Evolutionary conservation across 495 filamentous ascomycete species (phyloP).

Genomic region (Apodospora peruviana): DNA sequence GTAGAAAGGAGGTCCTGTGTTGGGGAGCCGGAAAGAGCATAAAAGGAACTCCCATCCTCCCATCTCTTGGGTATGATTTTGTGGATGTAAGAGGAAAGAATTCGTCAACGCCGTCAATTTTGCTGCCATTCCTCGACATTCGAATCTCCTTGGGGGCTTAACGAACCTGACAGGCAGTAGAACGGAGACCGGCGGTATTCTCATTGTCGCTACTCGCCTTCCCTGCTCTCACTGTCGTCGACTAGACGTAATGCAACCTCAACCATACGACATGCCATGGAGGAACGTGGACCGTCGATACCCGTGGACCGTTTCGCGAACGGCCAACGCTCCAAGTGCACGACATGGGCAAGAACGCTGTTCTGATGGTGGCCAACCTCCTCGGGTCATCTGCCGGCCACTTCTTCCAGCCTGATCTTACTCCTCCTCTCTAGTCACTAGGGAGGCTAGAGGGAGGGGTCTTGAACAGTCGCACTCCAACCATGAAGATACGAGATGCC

Average conservation of each 20-base stretch:
- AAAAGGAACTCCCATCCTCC: conserved; percentile 9
- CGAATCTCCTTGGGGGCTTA: neutral
- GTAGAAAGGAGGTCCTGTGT: neutral
- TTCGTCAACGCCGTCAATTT: conserved; percentile 3
- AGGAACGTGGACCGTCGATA: neutral
- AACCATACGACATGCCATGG: too few relatives aligned
- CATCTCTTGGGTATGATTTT: too few relatives aligned
- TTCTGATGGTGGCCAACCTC: neutral
- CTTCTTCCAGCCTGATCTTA: neutral
- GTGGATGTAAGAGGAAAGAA: conserved; percentile 20
- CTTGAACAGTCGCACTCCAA: neutral
- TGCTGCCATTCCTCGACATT: conserved; percentile 5
- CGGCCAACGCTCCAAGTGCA: too few relatives aligned
- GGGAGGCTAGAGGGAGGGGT: neutral
- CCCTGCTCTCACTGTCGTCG: neutral
- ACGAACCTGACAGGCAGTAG: neutral
- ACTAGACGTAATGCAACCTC: neutral
- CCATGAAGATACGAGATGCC: neutral
- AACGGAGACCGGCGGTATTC: too few relatives aligned
- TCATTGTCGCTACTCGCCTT: neutral
- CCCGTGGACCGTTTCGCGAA: neutral
- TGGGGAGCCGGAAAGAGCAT: conserved; percentile 1
- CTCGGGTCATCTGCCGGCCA: neutral
- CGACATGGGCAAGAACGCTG: too few relatives aligned
- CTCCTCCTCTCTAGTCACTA: neutral